Evolutionary conservation across 805 yeast genomes (phyloP), one percentile per base, ranked within the genome.

Genomic region (Pichia eremophila): DNA sequence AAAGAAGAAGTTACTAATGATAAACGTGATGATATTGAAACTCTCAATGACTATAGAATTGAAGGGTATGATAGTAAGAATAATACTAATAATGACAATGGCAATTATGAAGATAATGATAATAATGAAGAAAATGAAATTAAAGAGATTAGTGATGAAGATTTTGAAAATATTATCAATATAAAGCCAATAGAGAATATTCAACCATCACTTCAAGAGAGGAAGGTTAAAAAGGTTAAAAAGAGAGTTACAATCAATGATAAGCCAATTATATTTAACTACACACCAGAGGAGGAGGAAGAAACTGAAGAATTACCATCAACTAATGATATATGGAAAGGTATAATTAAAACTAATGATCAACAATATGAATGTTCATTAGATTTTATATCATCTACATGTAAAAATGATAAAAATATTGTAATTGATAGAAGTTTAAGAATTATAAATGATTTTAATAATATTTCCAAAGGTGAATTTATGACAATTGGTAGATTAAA

Each of bases 401-500:
- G 32, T 32, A 42, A 32, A 10, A 34, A 34, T 34, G 17, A 42
- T 34, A 22, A 17, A 28, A n/a, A 31, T 14, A 44, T 11, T 14
- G 29, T 40, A 10, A 29, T 40, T 19, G 40, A 40, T 5, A 27
- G n/a, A 36, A 42, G 39, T 9, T 19, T 10, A 28, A 38, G 37
- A 17, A 44, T 45, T 15, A 18, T 44, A 8, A 38, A 31, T 14
- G 46, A 44, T 3, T 15, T 14, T 14, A 34, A 38, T 6, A 31
- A 45, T 19, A 49, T 37, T 44, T 57, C 39, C 54, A 63, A 35
- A 62, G 80, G 53, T 14, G 36, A 34, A 66, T 66, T 85, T 41
- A 81, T 78, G 50, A 36, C 47, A 29, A 49, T 47, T 19, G 95
- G 95, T 4, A 70, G 88, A 47, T 68, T 87, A 41, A 80, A 77